Evolutionary conservation across 306 rosid species (phyloP).

Genomic region (Pyrus bretschneideri): DNA sequence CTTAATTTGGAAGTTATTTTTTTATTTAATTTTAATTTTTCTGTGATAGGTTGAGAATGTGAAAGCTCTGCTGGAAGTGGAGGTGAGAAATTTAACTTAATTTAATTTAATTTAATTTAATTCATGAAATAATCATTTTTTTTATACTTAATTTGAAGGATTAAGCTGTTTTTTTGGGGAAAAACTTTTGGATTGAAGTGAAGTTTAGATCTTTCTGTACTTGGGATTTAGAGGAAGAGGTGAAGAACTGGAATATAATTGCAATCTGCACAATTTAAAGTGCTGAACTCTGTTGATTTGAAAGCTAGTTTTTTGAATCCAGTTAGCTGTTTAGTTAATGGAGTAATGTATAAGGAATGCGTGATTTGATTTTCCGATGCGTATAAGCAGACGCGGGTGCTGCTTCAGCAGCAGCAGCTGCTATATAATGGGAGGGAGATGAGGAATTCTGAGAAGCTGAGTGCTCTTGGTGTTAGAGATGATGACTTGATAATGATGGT

Average conservation of each 20-base stretch:
- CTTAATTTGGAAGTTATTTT: slow-evolving; percentile 2
- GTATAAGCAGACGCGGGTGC: slow-evolving; percentile 61
- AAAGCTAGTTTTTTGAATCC: background rate
- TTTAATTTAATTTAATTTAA: background rate
- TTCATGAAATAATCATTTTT: background rate
- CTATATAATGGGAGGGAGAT: slow-evolving; percentile 78
- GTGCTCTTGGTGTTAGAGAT: slow-evolving; percentile 77
- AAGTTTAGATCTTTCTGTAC: slow-evolving; percentile 1
- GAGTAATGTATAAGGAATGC: background rate
- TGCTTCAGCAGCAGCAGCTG: slow-evolving; percentile 80
- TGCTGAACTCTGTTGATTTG: background rate
- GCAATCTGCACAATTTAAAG: background rate
- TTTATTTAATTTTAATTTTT: background rate
- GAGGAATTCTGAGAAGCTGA: slow-evolving; percentile 62
- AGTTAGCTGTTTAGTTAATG: background rate
- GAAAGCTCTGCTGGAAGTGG: slow-evolving; percentile 93
- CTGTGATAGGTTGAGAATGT: slow-evolving; percentile 71
- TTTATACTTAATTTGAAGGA: background rate
- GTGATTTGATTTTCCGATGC: slow-evolving; percentile 11
- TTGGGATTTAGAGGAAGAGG: background rate
- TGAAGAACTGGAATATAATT: background rate
- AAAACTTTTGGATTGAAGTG: background rate
- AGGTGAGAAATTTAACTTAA: slow-evolving; percentile 39
- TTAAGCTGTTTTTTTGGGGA: background rate
- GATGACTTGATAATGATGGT: slow-evolving; percentile 92